Evolutionary conservation across 2,329 filamentous ascomycete genomes (phyloP), one percentile per base, ranked within the genome.

Genomic region (Diaporthe sp.): DNA sequence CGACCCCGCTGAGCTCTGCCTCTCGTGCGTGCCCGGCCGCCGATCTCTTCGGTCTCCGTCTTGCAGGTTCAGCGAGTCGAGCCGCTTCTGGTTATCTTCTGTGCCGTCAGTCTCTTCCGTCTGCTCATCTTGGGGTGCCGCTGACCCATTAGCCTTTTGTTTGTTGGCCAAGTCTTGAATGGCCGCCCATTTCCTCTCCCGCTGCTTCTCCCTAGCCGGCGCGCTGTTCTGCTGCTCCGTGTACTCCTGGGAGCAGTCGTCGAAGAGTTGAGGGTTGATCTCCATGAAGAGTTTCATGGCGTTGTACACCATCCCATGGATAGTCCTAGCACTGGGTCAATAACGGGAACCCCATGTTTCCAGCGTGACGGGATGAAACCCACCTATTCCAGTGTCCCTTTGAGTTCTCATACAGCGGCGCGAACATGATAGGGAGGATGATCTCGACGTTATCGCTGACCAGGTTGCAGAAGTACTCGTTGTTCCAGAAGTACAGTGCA

Each of bases 231-330:
- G 96, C 81, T 97, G 94, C 84, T 98, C 96, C 7, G 96, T 97
- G 85, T 99, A 99, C 78, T 98, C 96, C 82, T 98, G 96, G 49
- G 97, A 98, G 86, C 97, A 99, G 82, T 99, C 97, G 80, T 99
- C 97, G 81, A 99, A 99, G 31, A 99, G 91, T 84, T 98, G 96
- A 13, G 97, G 97, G 84, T 98, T 98, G 81, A 99, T 98, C 84
- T 99, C 97, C 97, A 99, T 99, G 85, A 99, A 99, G 51, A 99
- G 91, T 84, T 99, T 99, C 97, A 99, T 98, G 74, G 97, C 97
- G 81, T 98, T 99, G 85, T 98, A 98, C 15, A 99, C 97, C 96
- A 99, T 98, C 83, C 97, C 97, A 82, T 99, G 97, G 79, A 99
- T 99, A 10, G 97, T 99, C 81, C 97, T 98, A 78, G 2, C 10